Base-by-base conservation (phyloP, 306 rosid species). In the Citrullus colocynthis region DNA sequence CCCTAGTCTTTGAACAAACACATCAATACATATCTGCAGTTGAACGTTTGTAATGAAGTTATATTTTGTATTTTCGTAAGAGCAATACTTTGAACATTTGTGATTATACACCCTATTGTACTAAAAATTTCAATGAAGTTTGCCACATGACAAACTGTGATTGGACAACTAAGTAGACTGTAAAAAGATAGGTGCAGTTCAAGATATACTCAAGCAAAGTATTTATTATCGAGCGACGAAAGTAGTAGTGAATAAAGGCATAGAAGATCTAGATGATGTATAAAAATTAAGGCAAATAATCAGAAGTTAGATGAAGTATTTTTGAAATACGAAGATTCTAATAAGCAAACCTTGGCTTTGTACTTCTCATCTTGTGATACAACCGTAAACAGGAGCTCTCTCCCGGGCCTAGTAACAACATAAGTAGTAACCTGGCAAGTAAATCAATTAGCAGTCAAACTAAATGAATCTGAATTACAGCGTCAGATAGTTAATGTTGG, bases 281-380 rank as follows among this genome's bases (percentile, higher is more conserved):
- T 39, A 7, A 65, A 12, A 64, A 37, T 17, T 36, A 64, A 37
- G 20, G 42, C 21, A 39, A 67, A n/a, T 2, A 70, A 72, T 20
- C 24, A 15, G 15, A 72, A 48, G 28, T 72, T 41, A 8, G 36
- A 49, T 48, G 16, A 13, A 36, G n/a, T 36, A 42, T 1, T 18
- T 66, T 73, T 48, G 21, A 70, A 60, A 71, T 39, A 55, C 2
- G 66, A 75, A 18, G 6, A 70, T 32, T 61, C 64, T 49, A 34
- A 20, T 15, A 66, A 58, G 21, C 60, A 80, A 80, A 84, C 99
- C 88, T 95, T 92, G 55, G 99, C 99, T 85, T 92, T 95, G 92
- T 91, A 95, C 84, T 95, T 95, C 83, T 95, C 97, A 69, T 92
- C 99, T 87, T 87, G 93, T n/a, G 97, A 90, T 71, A 95, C 99